Percentiles rank a stretch among this genome's conserved stretches.
These are phyloP conservation scores for Talaromyces verruculosus DNA, from an alignment of 2,329 filamentous ascomycete species.

Conservation along the genomic window DNA sequence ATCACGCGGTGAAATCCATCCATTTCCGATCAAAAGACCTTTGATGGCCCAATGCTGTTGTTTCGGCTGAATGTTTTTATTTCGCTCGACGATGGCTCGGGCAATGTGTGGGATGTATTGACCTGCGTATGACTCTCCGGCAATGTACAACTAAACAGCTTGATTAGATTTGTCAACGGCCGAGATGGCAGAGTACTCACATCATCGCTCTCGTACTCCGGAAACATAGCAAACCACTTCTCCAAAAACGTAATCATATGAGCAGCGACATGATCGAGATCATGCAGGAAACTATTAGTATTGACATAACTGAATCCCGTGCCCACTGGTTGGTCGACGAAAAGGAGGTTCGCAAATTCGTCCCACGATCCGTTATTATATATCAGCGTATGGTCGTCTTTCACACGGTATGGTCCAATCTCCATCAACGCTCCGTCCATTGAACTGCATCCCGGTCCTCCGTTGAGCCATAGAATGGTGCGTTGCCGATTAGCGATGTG, in stretches of 20 bases:
- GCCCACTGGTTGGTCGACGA: constrained; percentile 95
- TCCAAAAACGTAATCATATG: constrained; percentile 88
- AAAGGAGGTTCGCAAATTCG: constrained; percentile 94
- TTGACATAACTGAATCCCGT: constrained; percentile 96
- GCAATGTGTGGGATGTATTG: constrained; percentile 97
- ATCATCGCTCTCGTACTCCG: constrained; percentile 87
- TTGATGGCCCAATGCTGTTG: constrained; percentile 70
- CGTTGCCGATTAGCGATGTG: constrained; percentile 90
- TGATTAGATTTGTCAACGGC: not conserved
- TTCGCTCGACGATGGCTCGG: constrained; percentile 83
- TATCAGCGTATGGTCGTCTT: constrained; percentile 67
- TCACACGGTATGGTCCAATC: constrained; percentile 86
- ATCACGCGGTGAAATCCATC: constrained; percentile 88
- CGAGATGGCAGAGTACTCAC: constrained; percentile 49
- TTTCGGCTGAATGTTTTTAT: constrained; percentile 57
- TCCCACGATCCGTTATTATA: constrained; percentile 97
- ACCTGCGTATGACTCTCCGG: constrained; percentile 94
- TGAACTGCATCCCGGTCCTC: constrained; percentile 93
- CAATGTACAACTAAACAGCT: constrained; percentile 74
- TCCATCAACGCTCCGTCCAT: constrained; percentile 98
- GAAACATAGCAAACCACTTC: constrained; percentile 87
- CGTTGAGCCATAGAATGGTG: constrained; percentile 95
- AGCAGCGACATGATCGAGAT: constrained; percentile 82
- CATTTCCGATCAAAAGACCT: constrained; percentile 91
- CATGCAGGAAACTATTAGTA: constrained; percentile 79